phyloP scores from a whole-genome alignment of 306 rosid species.

The Medicago arabica region DNA sequence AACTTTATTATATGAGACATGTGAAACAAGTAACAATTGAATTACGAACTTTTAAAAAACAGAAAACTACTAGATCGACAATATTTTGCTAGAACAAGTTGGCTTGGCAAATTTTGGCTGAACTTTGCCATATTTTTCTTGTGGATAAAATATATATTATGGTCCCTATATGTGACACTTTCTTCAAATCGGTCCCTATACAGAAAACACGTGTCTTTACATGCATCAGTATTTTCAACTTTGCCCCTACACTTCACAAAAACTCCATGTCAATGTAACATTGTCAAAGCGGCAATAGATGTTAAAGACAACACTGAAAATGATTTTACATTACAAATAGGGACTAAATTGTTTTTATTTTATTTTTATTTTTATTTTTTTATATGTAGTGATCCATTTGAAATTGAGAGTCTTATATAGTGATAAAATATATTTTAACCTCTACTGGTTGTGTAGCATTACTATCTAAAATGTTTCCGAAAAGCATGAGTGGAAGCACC shows the following conservation, averaged over 20 bases:
- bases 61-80: constrained; percentile 4
- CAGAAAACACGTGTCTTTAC: not conserved
- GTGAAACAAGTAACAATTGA: constrained; percentile 16
- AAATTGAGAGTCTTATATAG: not conserved
- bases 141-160: not conserved
- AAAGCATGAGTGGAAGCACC: constrained; percentile 16
- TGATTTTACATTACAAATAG: constrained; percentile 15
- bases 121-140: not conserved
- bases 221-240: not conserved
- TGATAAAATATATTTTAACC: constrained; percentile 25
- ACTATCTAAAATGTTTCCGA: not conserved
- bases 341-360: constrained; percentile 12
- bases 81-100: not conserved
- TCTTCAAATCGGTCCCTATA: not conserved
- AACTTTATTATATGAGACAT: constrained; percentile 9
- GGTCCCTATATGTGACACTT: not conserved
- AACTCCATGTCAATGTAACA: constrained; percentile 2
- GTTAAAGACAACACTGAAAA: constrained; percentile 3
- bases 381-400: constrained; percentile 2
- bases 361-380: too few species aligned
- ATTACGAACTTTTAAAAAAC: constrained; percentile 12
- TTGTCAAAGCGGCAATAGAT: constrained; percentile 4
- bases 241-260: constrained; percentile 8
- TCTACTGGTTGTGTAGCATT: not conserved
- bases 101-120: not conserved